Conservation (phyloP, 805 yeast genomes). For the Starmerella vaccinii region DNA sequence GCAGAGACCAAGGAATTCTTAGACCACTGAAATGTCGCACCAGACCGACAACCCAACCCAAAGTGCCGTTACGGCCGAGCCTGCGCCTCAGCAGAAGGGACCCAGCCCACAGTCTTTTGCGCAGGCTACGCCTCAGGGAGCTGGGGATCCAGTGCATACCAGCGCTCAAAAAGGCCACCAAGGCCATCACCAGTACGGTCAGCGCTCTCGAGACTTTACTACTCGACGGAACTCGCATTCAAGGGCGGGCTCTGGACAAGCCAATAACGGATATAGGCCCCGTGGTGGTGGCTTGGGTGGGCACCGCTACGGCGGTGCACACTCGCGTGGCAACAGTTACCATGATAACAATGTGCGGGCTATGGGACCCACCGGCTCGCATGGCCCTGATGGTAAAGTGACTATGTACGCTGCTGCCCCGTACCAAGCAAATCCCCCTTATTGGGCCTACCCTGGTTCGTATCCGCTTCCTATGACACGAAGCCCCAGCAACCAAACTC, state of each 20-base stretch:
- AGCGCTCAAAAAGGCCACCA: neutral
- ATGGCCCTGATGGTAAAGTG: neutral
- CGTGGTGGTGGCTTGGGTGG: neutral
- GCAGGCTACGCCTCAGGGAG: neutral
- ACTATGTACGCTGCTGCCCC: neutral
- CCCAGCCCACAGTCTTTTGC: neutral
- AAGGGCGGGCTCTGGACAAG: neutral
- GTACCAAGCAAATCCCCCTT: neutral
- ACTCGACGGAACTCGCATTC: neutral
- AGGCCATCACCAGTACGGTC: slow-evolving; percentile 1
- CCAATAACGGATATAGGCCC: neutral
- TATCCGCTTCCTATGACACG: neutral
- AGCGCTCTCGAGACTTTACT: neutral
- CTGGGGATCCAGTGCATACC: neutral
- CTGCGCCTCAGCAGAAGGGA: neutral
- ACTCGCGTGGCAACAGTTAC: slow-evolving; percentile 8
- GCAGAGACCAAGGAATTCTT: neutral
- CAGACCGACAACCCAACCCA: slow-evolving; percentile 2
- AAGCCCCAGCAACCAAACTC: neutral
- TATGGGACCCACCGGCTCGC: too few species aligned
- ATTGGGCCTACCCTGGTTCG: neutral
- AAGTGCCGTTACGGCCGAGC: neutral
- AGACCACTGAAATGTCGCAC: slow-evolving; percentile 3
- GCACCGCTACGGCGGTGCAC: slow-evolving; percentile 2
- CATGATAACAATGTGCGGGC: neutral